Conservation (phyloP, 805 yeast species). For the Yarrowia phangngaensis region DNA sequence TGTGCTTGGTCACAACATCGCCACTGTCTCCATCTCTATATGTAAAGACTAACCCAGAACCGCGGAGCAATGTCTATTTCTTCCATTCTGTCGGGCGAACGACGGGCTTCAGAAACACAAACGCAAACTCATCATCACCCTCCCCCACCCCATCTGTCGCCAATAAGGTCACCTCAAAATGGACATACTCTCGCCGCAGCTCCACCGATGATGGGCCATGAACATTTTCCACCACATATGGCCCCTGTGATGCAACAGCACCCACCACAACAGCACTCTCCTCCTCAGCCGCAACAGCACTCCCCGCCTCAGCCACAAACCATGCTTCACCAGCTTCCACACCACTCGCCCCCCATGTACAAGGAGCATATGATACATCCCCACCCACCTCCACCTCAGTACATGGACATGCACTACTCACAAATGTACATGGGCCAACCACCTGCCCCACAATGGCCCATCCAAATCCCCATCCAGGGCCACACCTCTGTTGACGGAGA, state of each 20-base stretch:
- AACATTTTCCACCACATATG: constrained; percentile 10
- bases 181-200: constrained; percentile 1
- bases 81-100: constrained; percentile 28
- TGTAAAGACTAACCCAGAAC: constrained; percentile 15
- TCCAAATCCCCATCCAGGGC: constrained; percentile 22
- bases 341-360: constrained; percentile 16
- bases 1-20: too few relatives aligned
- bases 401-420: background rate
- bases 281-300: background rate
- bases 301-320: constrained; percentile 14
- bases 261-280: constrained; percentile 4
- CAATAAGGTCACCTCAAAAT: constrained; percentile 14
- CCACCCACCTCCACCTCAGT: constrained; percentile 7
- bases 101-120: constrained; percentile 11
- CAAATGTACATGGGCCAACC: constrained; percentile 11
- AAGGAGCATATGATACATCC: too few relatives aligned
- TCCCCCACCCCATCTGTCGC: constrained; percentile 4
- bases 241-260: constrained; percentile 1
- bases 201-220: constrained; percentile 8
- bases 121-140: too few relatives aligned
- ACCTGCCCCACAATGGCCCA: constrained; percentile 26
- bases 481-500: constrained; percentile 18
- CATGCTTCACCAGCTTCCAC: too few relatives aligned
- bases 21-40: background rate
- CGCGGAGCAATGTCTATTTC: constrained; percentile 32